phyloP scores from a whole-genome alignment of 768 basidiomycete species.

The Gloeopeniophorella convolvens region DNA sequence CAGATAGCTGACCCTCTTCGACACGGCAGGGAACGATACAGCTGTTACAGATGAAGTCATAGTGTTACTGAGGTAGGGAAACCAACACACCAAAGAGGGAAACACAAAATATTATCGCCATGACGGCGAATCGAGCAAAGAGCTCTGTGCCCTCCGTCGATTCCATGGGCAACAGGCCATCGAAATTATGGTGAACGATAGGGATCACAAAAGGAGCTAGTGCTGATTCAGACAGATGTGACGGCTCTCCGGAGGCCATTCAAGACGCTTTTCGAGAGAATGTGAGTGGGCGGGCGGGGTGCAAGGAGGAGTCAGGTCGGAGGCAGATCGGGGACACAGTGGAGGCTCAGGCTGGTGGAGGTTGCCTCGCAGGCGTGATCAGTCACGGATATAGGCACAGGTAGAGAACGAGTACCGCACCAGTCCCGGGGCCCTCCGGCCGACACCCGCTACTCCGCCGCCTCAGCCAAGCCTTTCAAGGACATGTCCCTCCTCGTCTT shows the following conservation, averaged over 20 bases:
- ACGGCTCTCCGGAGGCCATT: neutral
- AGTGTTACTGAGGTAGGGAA: neutral
- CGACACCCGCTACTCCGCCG: neutral
- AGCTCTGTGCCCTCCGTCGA: neutral
- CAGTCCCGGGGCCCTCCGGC: neutral
- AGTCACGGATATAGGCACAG: too few species aligned
- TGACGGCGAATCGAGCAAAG: constrained; percentile 25
- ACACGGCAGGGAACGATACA: constrained; percentile 67
- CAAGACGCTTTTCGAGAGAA: too few species aligned
- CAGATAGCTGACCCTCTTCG: constrained; percentile 45
- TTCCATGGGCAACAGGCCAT: neutral
- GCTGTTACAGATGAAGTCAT: constrained; percentile 32
- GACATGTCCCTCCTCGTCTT: constrained; percentile 56
- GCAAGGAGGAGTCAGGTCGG: too few species aligned
- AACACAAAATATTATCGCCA: constrained; percentile 48
- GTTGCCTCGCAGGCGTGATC: too few species aligned
- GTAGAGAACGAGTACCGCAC: constrained; percentile 12
- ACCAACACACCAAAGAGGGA: constrained; percentile 57
- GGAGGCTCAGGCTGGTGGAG: too few species aligned
- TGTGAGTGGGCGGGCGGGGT: neutral
- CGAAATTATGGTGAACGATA: neutral
- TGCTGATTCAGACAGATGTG: neutral
- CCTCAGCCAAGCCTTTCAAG: neutral
- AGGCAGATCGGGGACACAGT: too few species aligned
- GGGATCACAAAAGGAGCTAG: neutral